Evolutionary conservation across 768 basidiomycete species (phyloP), one percentile per base, ranked within the genome.

Genomic region (Wakefieldia striispora): DNA sequence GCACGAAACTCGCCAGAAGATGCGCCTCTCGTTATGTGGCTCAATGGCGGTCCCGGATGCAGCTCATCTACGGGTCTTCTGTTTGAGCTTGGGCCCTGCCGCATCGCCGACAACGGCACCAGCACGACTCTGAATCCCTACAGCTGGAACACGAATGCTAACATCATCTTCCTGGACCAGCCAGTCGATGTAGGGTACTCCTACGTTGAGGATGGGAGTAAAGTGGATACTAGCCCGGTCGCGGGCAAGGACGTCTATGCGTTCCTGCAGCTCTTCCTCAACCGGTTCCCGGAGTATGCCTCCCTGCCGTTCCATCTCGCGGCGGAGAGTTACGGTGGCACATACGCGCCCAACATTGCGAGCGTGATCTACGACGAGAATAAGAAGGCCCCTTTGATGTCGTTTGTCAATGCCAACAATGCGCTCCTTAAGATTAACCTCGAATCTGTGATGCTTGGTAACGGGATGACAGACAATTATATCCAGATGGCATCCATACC

Each of bases 171-270:
- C 69, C 75, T 81, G 51, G 79, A 82, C 60, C 77, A 92, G 62
- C 95, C 95, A 17, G 80, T 95, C 57, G 82, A 87, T 48, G 95
- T 97, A 34, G 95, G 95, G 27, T 95, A 79, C 71, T 94, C 91
- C 1, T 97, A 95, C 64, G 79, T 83, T 1, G 80, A 85, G 12
- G 84, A 88, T 34, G 84, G 84, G 33, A 83, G 81, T 2, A 78
- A 75, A 2, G 88, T 97, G 43, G 79, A 83, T 68, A 90, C 79
- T 39, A 88, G 85, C 47, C 91, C 91, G 4, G 83, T 84, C 19
- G 92, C 92, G 3, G 95, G 90, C 17, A 79, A 88, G 68, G 95
- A 98, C 52, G 92, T 99, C 12, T 86, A 88, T 64, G 84, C 85
- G 4, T 91, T 91, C 76, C 73, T 90, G 40, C 77, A 90, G 58